phyloP scores from a whole-genome alignment of 2,329 filamentous ascomycete species.

The Aspergillus pseudonomiae region DNA sequence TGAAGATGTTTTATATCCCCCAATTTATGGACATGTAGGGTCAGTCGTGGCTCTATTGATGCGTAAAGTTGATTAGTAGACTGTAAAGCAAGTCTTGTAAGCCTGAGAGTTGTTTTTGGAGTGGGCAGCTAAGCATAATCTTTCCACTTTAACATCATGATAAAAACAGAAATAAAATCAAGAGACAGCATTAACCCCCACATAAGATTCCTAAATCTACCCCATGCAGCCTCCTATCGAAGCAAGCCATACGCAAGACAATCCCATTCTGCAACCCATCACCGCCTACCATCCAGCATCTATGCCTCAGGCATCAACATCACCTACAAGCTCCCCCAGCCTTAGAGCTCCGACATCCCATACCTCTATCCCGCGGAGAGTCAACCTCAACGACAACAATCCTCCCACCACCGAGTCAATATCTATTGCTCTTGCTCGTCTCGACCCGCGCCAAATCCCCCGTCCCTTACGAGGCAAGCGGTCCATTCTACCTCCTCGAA shows the following conservation, averaged over 20 bases:
- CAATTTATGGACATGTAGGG: conserved; percentile 15
- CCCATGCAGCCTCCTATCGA: too few species aligned
- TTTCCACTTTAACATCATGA: background rate
- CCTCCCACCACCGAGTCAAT: background rate
- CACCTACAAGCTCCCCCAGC: background rate
- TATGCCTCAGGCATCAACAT: background rate
- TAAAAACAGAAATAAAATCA: background rate
- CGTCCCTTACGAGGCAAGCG: background rate
- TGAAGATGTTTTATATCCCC: conserved; percentile 21
- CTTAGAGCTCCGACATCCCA: conserved; percentile 3
- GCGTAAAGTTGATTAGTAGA: conserved; percentile 1
- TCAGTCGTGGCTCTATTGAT: conserved; percentile 8
- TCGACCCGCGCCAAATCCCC: background rate
- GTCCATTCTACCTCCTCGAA: background rate
- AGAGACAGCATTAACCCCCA: background rate
- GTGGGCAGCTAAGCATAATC: background rate
- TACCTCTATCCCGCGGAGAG: background rate
- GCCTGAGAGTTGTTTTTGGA: background rate
- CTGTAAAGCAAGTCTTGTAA: background rate
- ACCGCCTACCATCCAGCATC: background rate
- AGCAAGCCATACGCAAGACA: background rate
- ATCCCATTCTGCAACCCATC: background rate
- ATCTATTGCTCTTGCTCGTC: background rate
- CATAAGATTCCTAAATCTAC: background rate
- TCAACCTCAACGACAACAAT: background rate